A percentile compares a stretch with the other conserved stretches of the same genome.
These are phyloP conservation scores for Hypomyces perniciosus DNA, from an alignment of 2,329 filamentous ascomycete genomes.

Conservation along the genomic window DNA sequence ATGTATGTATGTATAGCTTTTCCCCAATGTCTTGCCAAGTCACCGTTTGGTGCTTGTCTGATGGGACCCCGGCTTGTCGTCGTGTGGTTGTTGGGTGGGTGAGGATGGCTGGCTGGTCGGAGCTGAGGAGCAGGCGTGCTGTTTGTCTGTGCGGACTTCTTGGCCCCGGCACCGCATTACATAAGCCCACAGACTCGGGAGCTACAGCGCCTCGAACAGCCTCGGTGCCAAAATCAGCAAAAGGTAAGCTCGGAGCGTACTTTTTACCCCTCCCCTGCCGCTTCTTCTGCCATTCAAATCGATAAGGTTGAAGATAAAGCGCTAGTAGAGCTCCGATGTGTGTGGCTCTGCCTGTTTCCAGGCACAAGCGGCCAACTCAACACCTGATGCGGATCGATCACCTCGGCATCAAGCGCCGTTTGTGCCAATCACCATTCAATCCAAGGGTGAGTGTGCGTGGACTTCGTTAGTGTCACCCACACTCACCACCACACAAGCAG, in stretches of 20 bases:
- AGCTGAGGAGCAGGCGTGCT: no score
- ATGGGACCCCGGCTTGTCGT: no score
- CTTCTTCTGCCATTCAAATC: background rate
- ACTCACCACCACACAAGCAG: background rate
- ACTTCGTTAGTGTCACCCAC: no score
- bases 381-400: constrained; percentile 9
- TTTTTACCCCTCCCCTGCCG: background rate
- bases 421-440: background rate
- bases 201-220: no score
- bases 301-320: background rate
- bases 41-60: no score
- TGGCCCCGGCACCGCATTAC: no score
- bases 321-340: background rate
- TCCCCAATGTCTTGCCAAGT: no score
- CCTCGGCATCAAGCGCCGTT: constrained; percentile 13
- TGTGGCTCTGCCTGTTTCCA: background rate
- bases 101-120: no score
- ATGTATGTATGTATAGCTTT: background rate
- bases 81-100: no score
- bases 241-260: background rate
- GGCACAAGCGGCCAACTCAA: background rate
- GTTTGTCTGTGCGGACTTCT: no score
- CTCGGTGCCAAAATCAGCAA: background rate
- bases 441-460: no score
- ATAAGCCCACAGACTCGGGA: no score